Evolutionary conservation across 495 filamentous ascomycete genomes (phyloP).

Genomic region (Podospora didyma): DNA sequence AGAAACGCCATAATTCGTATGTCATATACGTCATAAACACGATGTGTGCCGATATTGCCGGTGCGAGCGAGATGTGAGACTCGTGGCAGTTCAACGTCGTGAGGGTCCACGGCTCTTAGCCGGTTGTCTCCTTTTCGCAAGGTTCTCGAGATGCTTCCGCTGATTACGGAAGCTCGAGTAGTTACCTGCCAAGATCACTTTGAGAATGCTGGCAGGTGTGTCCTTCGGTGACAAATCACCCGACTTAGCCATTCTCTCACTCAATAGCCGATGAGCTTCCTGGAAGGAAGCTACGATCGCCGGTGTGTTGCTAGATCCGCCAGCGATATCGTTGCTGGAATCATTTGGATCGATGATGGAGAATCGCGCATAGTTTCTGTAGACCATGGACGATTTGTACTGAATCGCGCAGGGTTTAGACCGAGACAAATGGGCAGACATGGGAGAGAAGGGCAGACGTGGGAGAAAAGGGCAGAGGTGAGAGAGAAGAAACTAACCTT

Average conservation of each 20-base stretch:
- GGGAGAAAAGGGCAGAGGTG: not conserved
- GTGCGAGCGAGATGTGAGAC: not conserved
- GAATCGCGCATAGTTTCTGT: slow-evolving; percentile 53
- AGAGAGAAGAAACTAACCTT: slow-evolving; percentile 55
- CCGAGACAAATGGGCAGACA: not conserved
- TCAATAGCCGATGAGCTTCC: slow-evolving; percentile 54
- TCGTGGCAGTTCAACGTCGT: not conserved
- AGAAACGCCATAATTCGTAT: not conserved
- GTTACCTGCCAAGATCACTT: slow-evolving; percentile 62
- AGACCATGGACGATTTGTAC: slow-evolving; percentile 29
- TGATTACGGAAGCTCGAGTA: slow-evolving; percentile 67
- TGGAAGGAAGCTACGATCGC: slow-evolving; percentile 62
- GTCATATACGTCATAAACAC: not conserved
- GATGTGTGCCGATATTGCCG: not conserved
- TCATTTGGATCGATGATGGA: slow-evolving; percentile 89
- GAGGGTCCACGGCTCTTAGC: not conserved
- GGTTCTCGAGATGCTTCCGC: slow-evolving; percentile 41
- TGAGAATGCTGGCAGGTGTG: slow-evolving; percentile 55
- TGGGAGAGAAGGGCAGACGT: slow-evolving; percentile 14
- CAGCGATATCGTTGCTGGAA: slow-evolving; percentile 76
- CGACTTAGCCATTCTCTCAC: slow-evolving; percentile 50
- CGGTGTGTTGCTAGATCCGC: slow-evolving; percentile 63
- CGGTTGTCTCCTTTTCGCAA: slow-evolving; percentile 5
- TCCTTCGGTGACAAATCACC: slow-evolving; percentile 13
- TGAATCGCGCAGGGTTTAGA: slow-evolving; percentile 7